phyloP scores from a whole-genome alignment of 2,329 filamentous ascomycete genomes.

The Nakataea oryzae region DNA sequence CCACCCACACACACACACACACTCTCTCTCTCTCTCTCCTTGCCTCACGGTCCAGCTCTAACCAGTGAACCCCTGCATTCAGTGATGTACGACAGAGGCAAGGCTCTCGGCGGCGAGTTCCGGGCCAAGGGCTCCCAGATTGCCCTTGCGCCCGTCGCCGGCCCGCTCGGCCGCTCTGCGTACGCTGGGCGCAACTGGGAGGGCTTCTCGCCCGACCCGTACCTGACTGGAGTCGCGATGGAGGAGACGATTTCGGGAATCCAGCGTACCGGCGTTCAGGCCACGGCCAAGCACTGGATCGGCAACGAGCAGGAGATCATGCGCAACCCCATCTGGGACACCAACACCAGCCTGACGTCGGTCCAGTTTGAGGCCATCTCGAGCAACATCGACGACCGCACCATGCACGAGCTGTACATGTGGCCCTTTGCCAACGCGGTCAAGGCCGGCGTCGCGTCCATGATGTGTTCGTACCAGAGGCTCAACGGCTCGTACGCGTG shows the following conservation, averaged over 20 bases:
- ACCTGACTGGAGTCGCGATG: constrained; percentile 53
- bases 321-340: constrained; percentile 12
- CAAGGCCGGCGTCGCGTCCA: constrained; percentile 48
- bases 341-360: constrained; percentile 27
- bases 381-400: constrained; percentile 58
- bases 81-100: constrained; percentile 40
- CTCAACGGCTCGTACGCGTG: constrained; percentile 69
- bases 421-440: constrained; percentile 68
- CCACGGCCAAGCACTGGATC: constrained; percentile 67
- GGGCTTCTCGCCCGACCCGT: constrained; percentile 68
- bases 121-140: constrained; percentile 69
- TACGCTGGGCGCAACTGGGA: constrained; percentile 61
- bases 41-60: neutral
- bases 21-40: neutral
- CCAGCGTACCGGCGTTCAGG: constrained; percentile 67
- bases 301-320: constrained; percentile 57
- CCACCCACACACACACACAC: too few species aligned
- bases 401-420: constrained; percentile 60
- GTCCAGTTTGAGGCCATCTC: constrained; percentile 46
- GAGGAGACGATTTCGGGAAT: constrained; percentile 62
- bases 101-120: constrained; percentile 48
- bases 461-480: constrained; percentile 62
- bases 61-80: neutral
- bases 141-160: constrained; percentile 42
- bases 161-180: constrained; percentile 35